Base-by-base conservation (phyloP, 768 basidiomycete genomes). In the Melanogaster broomeanus region DNA sequence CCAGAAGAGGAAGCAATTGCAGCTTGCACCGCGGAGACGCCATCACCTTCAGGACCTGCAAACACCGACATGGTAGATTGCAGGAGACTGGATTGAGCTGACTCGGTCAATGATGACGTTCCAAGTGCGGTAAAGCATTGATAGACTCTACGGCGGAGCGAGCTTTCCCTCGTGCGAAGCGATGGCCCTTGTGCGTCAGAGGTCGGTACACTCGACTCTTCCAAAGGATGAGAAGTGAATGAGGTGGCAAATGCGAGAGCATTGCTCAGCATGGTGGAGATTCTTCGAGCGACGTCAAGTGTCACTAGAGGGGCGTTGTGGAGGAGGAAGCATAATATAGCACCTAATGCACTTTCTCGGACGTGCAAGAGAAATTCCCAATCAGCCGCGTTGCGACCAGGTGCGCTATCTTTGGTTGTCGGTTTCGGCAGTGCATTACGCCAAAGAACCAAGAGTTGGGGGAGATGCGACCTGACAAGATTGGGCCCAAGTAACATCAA, bases 351-450 rank as follows among this genome's bases (percentile, higher is more conserved):
- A 57, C 86, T 87, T 71, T 97, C 95, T 21, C 96, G 79, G 18
- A 98, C 90, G 52, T 91, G 85, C 8, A 98, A 76, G 3, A 99
- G 76, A 72, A 98, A 99, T 33, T 81, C 78, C 93, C 94, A 98
- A 60, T 98, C 97, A 0, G 80, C 74, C 19, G 81, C 74, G 24
- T 84, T 82, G 27, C 94, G 76, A 16, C 83, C 83, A 5, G 78
- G 77, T 15, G 76, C 79, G 13, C 72, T 72, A 61, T 98, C 96
- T 67, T 97, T 97, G 61, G 80, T 88, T 0, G 92, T 94, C 1
- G 93, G 88, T 69, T 98, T 99, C 2, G 97, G 94, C 0, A 99
- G 77, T 2, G 96, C 94, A 60, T 99, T 99, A 28, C 97, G 79
- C 97, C 97, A 99, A 3, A 99, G 81, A 0, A 98, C 93, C 35